Evolutionary conservation across 306 rosid species (phyloP).

Genomic region (Alnus glutinosa): DNA sequence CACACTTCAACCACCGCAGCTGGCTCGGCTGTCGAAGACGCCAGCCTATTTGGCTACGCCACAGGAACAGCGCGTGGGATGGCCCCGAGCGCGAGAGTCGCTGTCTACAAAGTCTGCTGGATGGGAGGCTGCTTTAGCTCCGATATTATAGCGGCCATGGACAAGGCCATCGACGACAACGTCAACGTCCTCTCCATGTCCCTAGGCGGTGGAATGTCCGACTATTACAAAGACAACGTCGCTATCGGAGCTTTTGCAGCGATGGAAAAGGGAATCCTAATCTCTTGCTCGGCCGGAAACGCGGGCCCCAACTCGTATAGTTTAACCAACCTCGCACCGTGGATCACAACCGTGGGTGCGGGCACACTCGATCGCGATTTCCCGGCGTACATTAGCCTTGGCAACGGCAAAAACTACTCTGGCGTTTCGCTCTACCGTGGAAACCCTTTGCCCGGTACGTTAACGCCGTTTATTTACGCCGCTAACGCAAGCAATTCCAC

Average conservation of each 20-base stretch:
- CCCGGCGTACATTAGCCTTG: conserved; percentile 58
- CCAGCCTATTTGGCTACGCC: conserved; percentile 61
- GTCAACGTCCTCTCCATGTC: conserved; percentile 73
- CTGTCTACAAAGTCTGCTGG: conserved; percentile 80
- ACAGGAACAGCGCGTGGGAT: conserved; percentile 80
- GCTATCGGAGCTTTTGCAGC: conserved; percentile 79
- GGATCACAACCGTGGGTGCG: conserved; percentile 89
- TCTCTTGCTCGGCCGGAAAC: conserved; percentile 78
- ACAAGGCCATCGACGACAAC: conserved; percentile 68
- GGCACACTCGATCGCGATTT: conserved; percentile 91
- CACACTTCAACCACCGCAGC: conserved; percentile 79
- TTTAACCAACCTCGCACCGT: conserved; percentile 72
- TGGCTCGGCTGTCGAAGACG: conserved; percentile 55
- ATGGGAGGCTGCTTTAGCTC: conserved; percentile 46
- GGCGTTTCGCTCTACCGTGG: conserved; percentile 66
- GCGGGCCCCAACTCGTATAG: conserved; percentile 48
- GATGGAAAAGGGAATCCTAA: conserved; percentile 72
- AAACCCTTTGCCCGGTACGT: conserved; percentile 18
- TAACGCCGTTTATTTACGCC: conserved; percentile 51
- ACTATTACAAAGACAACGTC: conserved; percentile 49
- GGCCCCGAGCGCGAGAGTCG: conserved; percentile 68
- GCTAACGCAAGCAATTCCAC: conserved; percentile 47
- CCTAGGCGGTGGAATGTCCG: conserved; percentile 55
- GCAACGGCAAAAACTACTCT: conserved; percentile 59
- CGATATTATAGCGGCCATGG: conserved; percentile 69